Percentiles rank a stretch among this genome's conserved stretches.
phyloP scores from a whole-genome alignment of 2,329 filamentous ascomycete species.

The Ophiostoma quercus region DNA sequence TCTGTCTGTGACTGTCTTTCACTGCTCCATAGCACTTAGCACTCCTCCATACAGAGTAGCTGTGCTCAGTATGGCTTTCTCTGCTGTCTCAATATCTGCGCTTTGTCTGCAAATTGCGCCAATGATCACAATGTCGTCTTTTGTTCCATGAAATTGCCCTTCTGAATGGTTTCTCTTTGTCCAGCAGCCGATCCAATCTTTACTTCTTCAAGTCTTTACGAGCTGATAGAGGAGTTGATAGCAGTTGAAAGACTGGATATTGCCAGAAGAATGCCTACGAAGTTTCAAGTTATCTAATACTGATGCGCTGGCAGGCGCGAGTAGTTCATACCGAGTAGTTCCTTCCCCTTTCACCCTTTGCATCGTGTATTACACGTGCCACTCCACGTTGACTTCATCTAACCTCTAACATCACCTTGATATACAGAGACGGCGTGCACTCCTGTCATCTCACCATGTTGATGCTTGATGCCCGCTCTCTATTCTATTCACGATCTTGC shows the following conservation, averaged over 20 bases:
- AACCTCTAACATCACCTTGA: not conserved
- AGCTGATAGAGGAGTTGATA: too few relatives aligned
- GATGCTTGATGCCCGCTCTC: not conserved
- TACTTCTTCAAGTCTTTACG: too few relatives aligned
- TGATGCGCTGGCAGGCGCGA: not conserved
- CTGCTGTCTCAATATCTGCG: not conserved
- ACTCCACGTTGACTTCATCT: not conserved
- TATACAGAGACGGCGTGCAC: too few relatives aligned
- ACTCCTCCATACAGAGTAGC: too few relatives aligned
- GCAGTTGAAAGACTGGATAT: too few relatives aligned
- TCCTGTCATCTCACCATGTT: not conserved
- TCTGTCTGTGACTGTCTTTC: too few relatives aligned
- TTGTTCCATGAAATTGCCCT: not conserved
- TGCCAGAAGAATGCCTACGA: too few relatives aligned
- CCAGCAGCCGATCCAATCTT: not conserved
- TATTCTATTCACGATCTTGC: not conserved
- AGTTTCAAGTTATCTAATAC: not conserved
- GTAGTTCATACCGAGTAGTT: not conserved
- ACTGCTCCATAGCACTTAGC: too few relatives aligned
- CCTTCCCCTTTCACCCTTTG: not conserved
- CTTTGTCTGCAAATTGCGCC: slow-evolving; percentile 5
- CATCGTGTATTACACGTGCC: not conserved
- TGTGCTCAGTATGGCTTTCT: too few relatives aligned
- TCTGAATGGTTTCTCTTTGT: not conserved
- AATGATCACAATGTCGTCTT: slow-evolving; percentile 2